A percentile compares a stretch with the other conserved stretches of the same genome.
These are phyloP conservation scores for Cutaneotrichosporon spelunceum DNA, from an alignment of 1,284 basidiomycete genomes.

Conservation along the genomic window DNA sequence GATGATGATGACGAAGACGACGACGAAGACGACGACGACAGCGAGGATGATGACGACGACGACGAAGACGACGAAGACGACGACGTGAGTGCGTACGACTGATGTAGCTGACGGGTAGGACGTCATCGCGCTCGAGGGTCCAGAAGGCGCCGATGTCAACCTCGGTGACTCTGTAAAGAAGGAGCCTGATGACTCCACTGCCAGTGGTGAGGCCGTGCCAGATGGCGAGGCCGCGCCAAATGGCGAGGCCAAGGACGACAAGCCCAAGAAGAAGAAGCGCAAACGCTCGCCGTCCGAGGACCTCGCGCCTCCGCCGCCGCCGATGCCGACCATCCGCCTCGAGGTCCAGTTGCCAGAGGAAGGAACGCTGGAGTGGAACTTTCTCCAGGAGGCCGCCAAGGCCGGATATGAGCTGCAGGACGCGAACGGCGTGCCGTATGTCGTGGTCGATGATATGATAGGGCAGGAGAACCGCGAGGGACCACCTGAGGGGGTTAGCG, in stretches of 20 bases:
- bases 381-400: slow-evolving; percentile 36
- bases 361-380: slow-evolving; percentile 41
- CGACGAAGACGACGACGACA: slow-evolving; percentile 27
- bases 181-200: slow-evolving; percentile 13
- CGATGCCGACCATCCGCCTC: slow-evolving; percentile 45
- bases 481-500: background rate
- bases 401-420: slow-evolving; percentile 20
- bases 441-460: background rate
- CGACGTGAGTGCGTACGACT: slow-evolving; percentile 17
- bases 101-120: slow-evolving; percentile 15
- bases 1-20: slow-evolving; percentile 29
- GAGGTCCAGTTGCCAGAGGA: slow-evolving; percentile 24
- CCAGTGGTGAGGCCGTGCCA: slow-evolving; percentile 7
- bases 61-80: slow-evolving; percentile 28
- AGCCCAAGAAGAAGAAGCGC: slow-evolving; percentile 40
- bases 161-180: slow-evolving; percentile 17
- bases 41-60: slow-evolving; percentile 27
- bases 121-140: slow-evolving; percentile 20
- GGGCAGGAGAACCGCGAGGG: slow-evolving; percentile 1
- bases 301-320: slow-evolving; percentile 43
- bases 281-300: slow-evolving; percentile 38
- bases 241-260: slow-evolving; percentile 26
- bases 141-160: slow-evolving; percentile 13
- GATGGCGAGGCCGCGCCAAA: slow-evolving; percentile 14
- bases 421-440: background rate